Conservation (phyloP, 495 filamentous ascomycete genomes). For the Penicillium nucicola region DNA sequence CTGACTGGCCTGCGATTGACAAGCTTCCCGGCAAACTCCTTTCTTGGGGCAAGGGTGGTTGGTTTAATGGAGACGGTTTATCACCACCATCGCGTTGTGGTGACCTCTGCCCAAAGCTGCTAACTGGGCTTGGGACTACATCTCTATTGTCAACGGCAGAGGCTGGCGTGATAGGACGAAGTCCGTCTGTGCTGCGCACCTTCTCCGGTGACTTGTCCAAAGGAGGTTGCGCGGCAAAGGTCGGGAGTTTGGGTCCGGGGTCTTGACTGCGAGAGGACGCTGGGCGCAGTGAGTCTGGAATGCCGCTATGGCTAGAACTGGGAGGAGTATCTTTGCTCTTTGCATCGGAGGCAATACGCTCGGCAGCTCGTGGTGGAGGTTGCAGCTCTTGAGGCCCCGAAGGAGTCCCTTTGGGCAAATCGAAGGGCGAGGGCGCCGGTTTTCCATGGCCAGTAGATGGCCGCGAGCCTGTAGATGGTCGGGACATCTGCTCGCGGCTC, state of each 20-base stretch:
- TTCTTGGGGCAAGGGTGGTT: slow-evolving; percentile 12
- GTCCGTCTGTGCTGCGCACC: slow-evolving; percentile 27
- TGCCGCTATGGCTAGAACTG: slow-evolving; percentile 14
- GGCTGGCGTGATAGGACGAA: slow-evolving; percentile 30
- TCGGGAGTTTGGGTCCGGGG: slow-evolving; percentile 12
- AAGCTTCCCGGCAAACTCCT: slow-evolving; percentile 2
- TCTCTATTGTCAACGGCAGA: slow-evolving; percentile 24
- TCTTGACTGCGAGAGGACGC: slow-evolving; percentile 31
- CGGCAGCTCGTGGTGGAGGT: slow-evolving; percentile 26
- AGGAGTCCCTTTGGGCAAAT: slow-evolving; percentile 3
- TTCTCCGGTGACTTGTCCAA: slow-evolving; percentile 18
- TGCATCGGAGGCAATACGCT: slow-evolving; percentile 20
- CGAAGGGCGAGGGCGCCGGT: slow-evolving; percentile 21
- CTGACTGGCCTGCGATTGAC: not conserved
- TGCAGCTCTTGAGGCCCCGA: slow-evolving; percentile 21
- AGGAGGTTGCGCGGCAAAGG: slow-evolving; percentile 10
- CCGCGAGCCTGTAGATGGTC: slow-evolving; percentile 34
- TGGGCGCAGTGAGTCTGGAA: slow-evolving; percentile 20
- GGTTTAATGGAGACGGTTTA: slow-evolving; percentile 12
- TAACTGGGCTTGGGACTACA: slow-evolving; percentile 18
- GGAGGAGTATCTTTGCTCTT: slow-evolving; percentile 22
- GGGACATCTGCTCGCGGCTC: slow-evolving; percentile 47
- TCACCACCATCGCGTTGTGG: slow-evolving; percentile 23
- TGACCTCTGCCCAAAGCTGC: slow-evolving; percentile 22
- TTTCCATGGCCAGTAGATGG: slow-evolving; percentile 23